Base-by-base conservation (phyloP, 2,329 filamentous ascomycete genomes). In the Aspergillus pseudotamarii region DNA sequence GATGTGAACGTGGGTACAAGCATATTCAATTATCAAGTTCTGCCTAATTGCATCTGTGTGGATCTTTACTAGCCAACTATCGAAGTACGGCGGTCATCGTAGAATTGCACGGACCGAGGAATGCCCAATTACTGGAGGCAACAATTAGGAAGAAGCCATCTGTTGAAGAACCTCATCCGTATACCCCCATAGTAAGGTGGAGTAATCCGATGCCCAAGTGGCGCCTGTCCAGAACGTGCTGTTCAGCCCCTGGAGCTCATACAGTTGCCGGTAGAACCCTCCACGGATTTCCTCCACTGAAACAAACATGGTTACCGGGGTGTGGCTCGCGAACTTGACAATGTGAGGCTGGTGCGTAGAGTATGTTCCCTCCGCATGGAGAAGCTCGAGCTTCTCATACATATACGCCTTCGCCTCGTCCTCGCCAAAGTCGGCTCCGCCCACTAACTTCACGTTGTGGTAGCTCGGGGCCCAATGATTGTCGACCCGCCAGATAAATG, bases 171-270 rank as follows among this genome's bases (percentile, higher is more conserved):
- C 43, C 5, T 46, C 11, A 12, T 46, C 43, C 10, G 43, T 23
- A 16, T 46, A 46, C 11, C 43, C 43, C 43, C 43, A 23, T 3
- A 46, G n/a, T n/a, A 46, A 46, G 43, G n/a, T 23, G 10, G 43
- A 46, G 11, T 46, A 46, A 46, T 46, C 43, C 10, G 43, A 46
- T 1, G 43, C 43, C 43, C 43, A 46, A 14, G 43, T 23, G 21
- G 41, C n/a, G 41, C 57, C 57, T 5, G 57, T 59, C 30, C 48
- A 59, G 32, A 53, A 59, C 32, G 57, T 59, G 30, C 46, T 48
- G 23, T 59, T 32, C 14, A 32, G 34, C 21, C 57, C 57, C 32
- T 59, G 57, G 23, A 59, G 28, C 14, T 38, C 32, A 30, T 53
- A 51, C 11, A 53, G 21, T 14, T 41, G 21, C 1, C 57, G 45